Conservation (phyloP, 805 yeast species). For the Scheffersomyces coipomensis region DNA sequence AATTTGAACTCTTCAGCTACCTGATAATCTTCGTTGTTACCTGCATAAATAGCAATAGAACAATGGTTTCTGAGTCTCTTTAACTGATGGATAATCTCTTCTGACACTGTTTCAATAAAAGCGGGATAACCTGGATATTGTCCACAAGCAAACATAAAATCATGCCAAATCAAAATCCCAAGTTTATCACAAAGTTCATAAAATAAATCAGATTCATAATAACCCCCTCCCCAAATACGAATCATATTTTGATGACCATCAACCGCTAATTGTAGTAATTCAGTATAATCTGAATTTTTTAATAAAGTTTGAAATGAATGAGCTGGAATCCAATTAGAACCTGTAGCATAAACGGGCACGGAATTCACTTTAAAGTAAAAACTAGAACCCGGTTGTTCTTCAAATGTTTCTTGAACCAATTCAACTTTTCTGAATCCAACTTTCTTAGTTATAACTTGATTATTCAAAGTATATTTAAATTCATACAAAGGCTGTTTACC, state of each 20-base stretch:
- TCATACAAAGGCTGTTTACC: slow-evolving; percentile 36
- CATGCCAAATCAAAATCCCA: slow-evolving; percentile 54
- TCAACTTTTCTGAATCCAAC: slow-evolving; percentile 43
- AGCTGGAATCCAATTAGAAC: slow-evolving; percentile 52
- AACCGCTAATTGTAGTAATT: slow-evolving; percentile 32
- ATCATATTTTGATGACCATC: slow-evolving; percentile 45
- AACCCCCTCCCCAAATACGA: slow-evolving; percentile 53
- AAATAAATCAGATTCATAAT: slow-evolving; percentile 40
- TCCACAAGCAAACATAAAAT: slow-evolving; percentile 59
- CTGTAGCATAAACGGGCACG: slow-evolving; percentile 35
- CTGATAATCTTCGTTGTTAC: slow-evolving; percentile 50
- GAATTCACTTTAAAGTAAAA: slow-evolving; percentile 44
- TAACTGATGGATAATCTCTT: slow-evolving; percentile 40
- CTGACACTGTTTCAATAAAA: slow-evolving; percentile 31
- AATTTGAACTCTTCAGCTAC: slow-evolving; percentile 36
- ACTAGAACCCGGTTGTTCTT: slow-evolving; percentile 32
- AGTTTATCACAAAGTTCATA: slow-evolving; percentile 43
- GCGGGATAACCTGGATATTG: slow-evolving; percentile 45
- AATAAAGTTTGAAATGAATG: slow-evolving; percentile 37
- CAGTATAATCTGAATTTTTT: slow-evolving; percentile 31
- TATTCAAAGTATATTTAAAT: slow-evolving; percentile 10
- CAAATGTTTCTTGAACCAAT: slow-evolving; percentile 34
- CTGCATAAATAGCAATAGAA: slow-evolving; percentile 38
- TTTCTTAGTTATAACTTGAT: slow-evolving; percentile 12
- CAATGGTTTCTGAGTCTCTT: slow-evolving; percentile 40